These are phyloP conservation scores for Asterophora lycoperdoides DNA, from an alignment of 768 basidiomycete species.

Conservation along the genomic window DNA sequence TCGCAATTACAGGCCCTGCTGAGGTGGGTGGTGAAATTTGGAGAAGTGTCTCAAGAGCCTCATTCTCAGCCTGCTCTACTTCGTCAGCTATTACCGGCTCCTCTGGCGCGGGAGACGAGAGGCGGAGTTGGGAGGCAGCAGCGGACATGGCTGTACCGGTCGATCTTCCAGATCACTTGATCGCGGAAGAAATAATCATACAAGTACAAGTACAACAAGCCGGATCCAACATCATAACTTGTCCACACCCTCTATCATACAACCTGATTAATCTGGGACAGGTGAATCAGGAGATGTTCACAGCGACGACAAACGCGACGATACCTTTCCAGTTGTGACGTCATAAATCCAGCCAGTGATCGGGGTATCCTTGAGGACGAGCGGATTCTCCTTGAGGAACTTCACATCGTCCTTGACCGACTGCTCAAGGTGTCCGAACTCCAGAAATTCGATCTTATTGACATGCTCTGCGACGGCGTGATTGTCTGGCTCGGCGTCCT, in stretches of 20 bases:
- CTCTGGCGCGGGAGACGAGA: constrained; percentile 12
- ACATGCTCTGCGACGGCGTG: constrained; percentile 25
- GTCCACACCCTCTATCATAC: background rate
- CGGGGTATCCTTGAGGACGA: constrained; percentile 48
- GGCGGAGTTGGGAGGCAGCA: constrained; percentile 22
- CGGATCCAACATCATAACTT: too few relatives aligned
- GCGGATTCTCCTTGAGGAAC: constrained; percentile 51
- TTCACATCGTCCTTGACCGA: constrained; percentile 56
- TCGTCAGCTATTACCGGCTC: constrained; percentile 6
- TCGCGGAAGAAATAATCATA: background rate
- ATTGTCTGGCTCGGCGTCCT: constrained; percentile 37
- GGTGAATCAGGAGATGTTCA: background rate
- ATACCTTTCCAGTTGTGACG: constrained; percentile 57
- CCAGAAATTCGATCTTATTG: constrained; percentile 50
- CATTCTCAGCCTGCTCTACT: constrained; percentile 17
- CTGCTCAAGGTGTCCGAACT: constrained; percentile 47
- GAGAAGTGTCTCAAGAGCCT: constrained; percentile 24
- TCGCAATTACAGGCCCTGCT: constrained; percentile 44
- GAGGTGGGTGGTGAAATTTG: constrained; percentile 20
- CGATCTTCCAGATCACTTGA: background rate
- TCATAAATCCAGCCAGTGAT: constrained; percentile 69
- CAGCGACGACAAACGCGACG: constrained; percentile 5
- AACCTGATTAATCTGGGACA: constrained; percentile 6
- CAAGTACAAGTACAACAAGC: too few relatives aligned
- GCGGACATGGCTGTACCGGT: constrained; percentile 23